These are phyloP conservation scores for Pythium guiyangense DNA, from an alignment of 352 stramenopile species.

Conservation along the genomic window DNA sequence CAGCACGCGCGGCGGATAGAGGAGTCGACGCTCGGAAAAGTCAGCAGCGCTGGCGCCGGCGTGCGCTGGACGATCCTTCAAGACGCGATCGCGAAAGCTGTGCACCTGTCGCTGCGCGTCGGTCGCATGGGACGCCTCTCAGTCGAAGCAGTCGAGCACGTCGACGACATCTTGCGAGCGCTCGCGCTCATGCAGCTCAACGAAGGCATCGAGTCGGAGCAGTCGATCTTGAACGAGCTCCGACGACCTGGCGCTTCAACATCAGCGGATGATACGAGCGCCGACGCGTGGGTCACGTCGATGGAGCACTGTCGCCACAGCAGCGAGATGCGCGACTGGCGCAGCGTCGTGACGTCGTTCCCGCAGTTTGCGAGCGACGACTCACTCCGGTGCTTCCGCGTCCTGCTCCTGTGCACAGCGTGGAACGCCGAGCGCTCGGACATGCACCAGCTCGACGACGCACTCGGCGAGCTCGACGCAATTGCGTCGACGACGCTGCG, in stretches of 20 bases:
- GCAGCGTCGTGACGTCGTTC: constrained; percentile 45
- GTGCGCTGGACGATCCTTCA: constrained; percentile 68
- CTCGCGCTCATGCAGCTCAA: constrained; percentile 82
- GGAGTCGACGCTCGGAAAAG: constrained; percentile 69
- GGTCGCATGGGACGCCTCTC: constrained; percentile 55
- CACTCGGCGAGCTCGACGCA: constrained; percentile 56
- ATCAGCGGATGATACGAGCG: constrained; percentile 14
- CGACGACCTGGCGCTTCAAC: constrained; percentile 3
- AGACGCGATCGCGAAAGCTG: constrained; percentile 62
- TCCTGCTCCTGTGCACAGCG: constrained; percentile 53
- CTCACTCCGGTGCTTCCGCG: constrained; percentile 62
- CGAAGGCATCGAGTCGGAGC: constrained; percentile 46
- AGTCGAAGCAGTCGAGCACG: constrained; percentile 68
- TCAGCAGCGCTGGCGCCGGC: constrained; percentile 49
- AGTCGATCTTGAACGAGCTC: constrained; percentile 20
- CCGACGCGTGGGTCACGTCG: constrained; percentile 51
- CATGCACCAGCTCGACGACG: constrained; percentile 82
- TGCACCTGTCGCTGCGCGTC: constrained; percentile 70
- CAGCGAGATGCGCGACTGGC: constrained; percentile 66
- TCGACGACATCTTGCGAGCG: constrained; percentile 71
- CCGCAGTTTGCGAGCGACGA: constrained; percentile 58
- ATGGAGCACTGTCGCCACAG: constrained; percentile 64
- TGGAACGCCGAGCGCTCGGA: constrained; percentile 82
- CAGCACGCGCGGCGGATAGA: constrained; percentile 66
- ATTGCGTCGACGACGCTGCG: constrained; percentile 32